A percentile compares a stretch with the other conserved stretches of the same genome.
Conservation (phyloP, 208 protist genomes). For the Acanthamoeba triangularis region DNA sequence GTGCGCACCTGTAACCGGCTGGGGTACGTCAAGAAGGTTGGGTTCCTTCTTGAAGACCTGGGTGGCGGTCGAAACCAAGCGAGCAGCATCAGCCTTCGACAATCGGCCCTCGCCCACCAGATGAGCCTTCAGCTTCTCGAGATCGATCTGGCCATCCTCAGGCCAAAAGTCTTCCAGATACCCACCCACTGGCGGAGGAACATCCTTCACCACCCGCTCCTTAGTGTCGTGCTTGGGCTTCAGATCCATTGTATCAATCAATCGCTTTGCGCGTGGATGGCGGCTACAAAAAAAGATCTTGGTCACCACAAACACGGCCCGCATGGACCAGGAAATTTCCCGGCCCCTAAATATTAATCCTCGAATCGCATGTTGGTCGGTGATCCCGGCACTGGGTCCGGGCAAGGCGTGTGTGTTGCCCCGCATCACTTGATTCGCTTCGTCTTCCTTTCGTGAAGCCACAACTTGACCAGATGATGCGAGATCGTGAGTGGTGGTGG, state of each 20-base stretch:
- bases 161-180: constrained; percentile 74
- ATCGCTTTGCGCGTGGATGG: not conserved
- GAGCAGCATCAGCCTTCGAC: constrained; percentile 74
- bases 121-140: constrained; percentile 79
- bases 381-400: too few relatives aligned
- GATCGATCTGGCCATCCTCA: constrained; percentile 59
- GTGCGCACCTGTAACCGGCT: constrained; percentile 84
- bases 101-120: constrained; percentile 82
- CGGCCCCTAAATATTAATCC: not conserved
- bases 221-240: constrained; percentile 64
- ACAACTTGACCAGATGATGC: constrained; percentile 37
- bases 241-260: not conserved
- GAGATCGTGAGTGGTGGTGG: constrained; percentile 20
- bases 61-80: constrained; percentile 78
- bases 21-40: constrained; percentile 80
- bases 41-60: constrained; percentile 83
- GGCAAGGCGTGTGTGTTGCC: too few relatives aligned
- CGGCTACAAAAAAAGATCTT: not conserved
- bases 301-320: not conserved
- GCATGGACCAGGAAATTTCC: not conserved
- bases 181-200: constrained; percentile 71
- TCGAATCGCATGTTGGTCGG: too few relatives aligned
- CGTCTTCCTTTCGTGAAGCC: constrained; percentile 21
- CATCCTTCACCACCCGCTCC: constrained; percentile 79
- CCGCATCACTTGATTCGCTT: not conserved